phyloP scores from a whole-genome alignment of 257 asterid genomes.

The Perilla frutescens region DNA sequence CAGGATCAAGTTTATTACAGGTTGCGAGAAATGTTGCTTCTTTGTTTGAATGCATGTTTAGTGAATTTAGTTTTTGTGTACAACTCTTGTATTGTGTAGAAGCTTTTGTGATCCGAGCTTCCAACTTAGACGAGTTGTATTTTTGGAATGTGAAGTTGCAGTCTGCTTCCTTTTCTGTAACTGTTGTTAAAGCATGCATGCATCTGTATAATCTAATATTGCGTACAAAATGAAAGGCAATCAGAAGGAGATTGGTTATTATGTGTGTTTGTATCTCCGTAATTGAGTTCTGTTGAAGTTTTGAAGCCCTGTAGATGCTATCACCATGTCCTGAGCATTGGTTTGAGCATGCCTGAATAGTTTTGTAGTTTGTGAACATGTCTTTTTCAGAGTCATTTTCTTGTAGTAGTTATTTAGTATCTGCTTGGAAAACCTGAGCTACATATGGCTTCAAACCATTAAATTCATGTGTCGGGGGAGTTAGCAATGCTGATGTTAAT shows the following conservation, averaged over 20 bases:
- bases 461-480: background rate
- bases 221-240: background rate
- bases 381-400: background rate
- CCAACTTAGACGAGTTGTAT: background rate
- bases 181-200: slow-evolving; percentile 2
- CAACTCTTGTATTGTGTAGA: background rate
- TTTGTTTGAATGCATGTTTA: slow-evolving; percentile 17
- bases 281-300: background rate
- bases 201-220: slow-evolving; percentile 12
- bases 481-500: slow-evolving; percentile 5
- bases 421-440: background rate
- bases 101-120: background rate
- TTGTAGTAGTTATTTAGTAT: background rate
- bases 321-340: background rate
- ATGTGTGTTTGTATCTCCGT: background rate
- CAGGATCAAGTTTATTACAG: background rate
- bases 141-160: background rate
- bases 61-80: background rate
- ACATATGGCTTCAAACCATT: background rate
- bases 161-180: slow-evolving; percentile 5
- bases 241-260: background rate
- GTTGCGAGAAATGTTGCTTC: background rate
- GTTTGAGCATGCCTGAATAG: background rate
- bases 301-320: background rate
- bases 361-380: background rate